Evolutionary conservation across 805 yeast species (phyloP), one percentile per base, ranked within the genome.

Genomic region (Zygoascus tannicola): DNA sequence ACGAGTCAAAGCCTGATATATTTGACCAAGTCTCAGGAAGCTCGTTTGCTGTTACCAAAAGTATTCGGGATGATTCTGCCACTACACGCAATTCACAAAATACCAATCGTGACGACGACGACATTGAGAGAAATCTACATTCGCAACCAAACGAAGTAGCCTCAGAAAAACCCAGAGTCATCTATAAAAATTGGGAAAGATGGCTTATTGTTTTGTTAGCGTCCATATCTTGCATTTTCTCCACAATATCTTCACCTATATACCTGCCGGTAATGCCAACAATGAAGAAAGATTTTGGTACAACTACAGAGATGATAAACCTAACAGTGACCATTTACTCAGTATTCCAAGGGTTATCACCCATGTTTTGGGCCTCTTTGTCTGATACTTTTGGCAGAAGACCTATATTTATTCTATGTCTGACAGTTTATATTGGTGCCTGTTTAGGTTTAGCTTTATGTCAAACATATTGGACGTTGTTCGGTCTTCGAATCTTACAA

Each of bases 301-400:
- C 80, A 4, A 54, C 77, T 2, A 75, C 75, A 38, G 80, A 76
- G 43, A 63, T 68, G 44, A 76, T 79, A 43, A 83, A 85, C 56
- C 54, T 82, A 14, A 76, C 94, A 0, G 81, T 87, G 30, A 87
- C 86, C 1, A 79, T 84, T 0, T 86, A 85, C 54, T 71, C 83
- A 41, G 58, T 84, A 8, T 71, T 81, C 44, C 96, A 86, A 62
- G 95, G 94, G 1, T 45, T 84, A 0, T 63, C 83, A 0, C 96
- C 96, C 0, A 71, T 82, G 1, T 57, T 85, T 14, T 70, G 80
- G 57, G 81, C 85, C 0, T 69, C 78, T 3, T 53, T 84, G 19
- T 82, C 90, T 0, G 96, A 86, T 57, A 56, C 66, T 2, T 63
- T 71, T 38, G 95, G 95, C 0, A 71, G 94, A 54, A 64, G 95